These are phyloP conservation scores for Neurospora tetraspora DNA, from an alignment of 495 filamentous ascomycete species.

Conservation along the genomic window DNA sequence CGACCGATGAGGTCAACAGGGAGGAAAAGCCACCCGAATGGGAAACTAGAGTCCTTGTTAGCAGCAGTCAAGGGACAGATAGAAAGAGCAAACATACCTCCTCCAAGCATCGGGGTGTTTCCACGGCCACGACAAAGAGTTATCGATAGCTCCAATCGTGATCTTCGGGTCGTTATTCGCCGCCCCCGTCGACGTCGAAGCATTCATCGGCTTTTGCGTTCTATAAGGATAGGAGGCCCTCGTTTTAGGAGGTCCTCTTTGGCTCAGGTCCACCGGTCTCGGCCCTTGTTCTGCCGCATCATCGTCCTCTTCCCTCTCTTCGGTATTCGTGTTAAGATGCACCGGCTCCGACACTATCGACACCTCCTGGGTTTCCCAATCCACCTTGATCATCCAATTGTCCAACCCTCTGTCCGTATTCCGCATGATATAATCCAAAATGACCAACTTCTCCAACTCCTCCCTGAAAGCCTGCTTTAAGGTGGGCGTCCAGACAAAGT, in stretches of 20 bases:
- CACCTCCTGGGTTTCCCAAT: conserved; percentile 70
- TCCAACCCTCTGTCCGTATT: conserved; percentile 96
- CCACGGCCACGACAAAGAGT: conserved; percentile 97
- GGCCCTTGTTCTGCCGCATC: conserved; percentile 47
- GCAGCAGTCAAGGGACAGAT: not conserved
- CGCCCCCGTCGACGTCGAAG: conserved; percentile 50
- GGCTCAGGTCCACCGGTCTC: conserved; percentile 46
- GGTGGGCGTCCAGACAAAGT: conserved; percentile 79
- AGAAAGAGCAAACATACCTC: conserved; percentile 22
- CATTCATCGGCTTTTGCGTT: conserved; percentile 75
- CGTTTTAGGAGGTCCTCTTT: conserved; percentile 31
- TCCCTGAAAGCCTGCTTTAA: conserved; percentile 89
- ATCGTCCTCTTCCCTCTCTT: conserved; percentile 39
- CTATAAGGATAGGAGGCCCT: conserved; percentile 57
- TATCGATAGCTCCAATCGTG: conserved; percentile 88
- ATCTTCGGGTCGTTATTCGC: conserved; percentile 50
- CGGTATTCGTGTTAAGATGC: conserved; percentile 46
- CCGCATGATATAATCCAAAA: conserved; percentile 98
- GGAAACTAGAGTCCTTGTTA: conserved; percentile 51
- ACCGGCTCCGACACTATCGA: conserved; percentile 78
- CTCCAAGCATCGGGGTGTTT: conserved; percentile 91
- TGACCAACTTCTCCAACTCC: conserved; percentile 93
- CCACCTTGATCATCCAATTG: conserved; percentile 99
- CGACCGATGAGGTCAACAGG: conserved; percentile 93
- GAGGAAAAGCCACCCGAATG: conserved; percentile 96